Percentiles rank a stretch among this genome's conserved stretches.
These are phyloP conservation scores for Mucuna pruriens DNA, from an alignment of 306 rosid species.

Conservation along the genomic window DNA sequence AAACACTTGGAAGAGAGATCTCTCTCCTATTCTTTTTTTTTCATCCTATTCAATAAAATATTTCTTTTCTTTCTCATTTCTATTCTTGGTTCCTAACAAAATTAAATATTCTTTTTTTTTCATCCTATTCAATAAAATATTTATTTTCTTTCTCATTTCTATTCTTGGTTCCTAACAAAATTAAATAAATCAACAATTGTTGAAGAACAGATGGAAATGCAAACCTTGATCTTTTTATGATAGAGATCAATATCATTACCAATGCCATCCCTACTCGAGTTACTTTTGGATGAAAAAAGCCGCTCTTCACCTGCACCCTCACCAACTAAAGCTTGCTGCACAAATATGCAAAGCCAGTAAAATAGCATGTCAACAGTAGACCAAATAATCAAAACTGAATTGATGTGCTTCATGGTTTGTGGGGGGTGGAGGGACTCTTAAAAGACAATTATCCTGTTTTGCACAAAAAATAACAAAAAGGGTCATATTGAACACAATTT, in stretches of 20 bases:
- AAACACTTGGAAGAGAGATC: no score
- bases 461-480: background rate
- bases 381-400: conserved; percentile 9
- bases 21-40: no score
- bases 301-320: conserved; percentile 87
- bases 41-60: no score
- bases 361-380: conserved; percentile 29
- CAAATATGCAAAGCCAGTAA: conserved; percentile 33
- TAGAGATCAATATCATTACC: conserved; percentile 71
- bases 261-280: conserved; percentile 57
- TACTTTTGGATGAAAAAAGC: conserved; percentile 77
- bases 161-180: no score
- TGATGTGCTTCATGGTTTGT: background rate
- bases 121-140: no score
- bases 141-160: no score
- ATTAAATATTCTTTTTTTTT: no score
- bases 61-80: no score
- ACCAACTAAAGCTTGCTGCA: conserved; percentile 96
- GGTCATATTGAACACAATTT: background rate
- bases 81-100: no score
- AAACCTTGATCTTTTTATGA: conserved; percentile 76
- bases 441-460: background rate
- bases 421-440: background rate
- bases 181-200: background rate
- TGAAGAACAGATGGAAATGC: conserved; percentile 13